These are phyloP conservation scores for Chenopodium album DNA, from an alignment of 148 eudicot genomes.

Conservation along the genomic window DNA sequence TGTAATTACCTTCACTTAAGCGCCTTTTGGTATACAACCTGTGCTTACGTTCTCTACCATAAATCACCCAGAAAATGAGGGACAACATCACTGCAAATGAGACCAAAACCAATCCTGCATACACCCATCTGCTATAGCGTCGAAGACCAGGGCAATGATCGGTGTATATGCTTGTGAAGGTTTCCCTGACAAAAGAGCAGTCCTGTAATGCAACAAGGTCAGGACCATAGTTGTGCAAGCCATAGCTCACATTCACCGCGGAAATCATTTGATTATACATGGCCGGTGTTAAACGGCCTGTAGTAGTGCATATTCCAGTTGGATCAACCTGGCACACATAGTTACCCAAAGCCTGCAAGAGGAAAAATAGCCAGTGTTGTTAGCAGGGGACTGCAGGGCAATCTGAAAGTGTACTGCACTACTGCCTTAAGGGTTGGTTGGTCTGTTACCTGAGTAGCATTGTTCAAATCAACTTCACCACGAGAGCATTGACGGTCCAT, in stretches of 20 bases:
- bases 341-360: slow-evolving; percentile 54
- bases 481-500: slow-evolving; percentile 52
- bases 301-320: slow-evolving; percentile 56
- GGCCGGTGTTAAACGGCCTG: slow-evolving; percentile 70
- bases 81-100: slow-evolving; percentile 72
- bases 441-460: slow-evolving; percentile 74
- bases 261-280: slow-evolving; percentile 62
- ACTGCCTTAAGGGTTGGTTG: background rate
- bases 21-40: slow-evolving; percentile 45
- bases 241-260: slow-evolving; percentile 63
- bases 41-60: slow-evolving; percentile 77
- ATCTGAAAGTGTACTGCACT: no score
- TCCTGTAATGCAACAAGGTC: slow-evolving; percentile 76
- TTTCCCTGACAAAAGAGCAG: slow-evolving; percentile 71
- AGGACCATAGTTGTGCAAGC: slow-evolving; percentile 57
- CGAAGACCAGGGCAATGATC: slow-evolving; percentile 68
- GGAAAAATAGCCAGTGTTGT: background rate
- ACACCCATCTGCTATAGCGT: slow-evolving; percentile 63
- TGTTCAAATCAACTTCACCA: slow-evolving; percentile 68
- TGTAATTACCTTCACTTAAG: slow-evolving; percentile 20
- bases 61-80: slow-evolving; percentile 76
- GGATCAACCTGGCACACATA: slow-evolving; percentile 68
- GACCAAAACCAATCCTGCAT: slow-evolving; percentile 67
- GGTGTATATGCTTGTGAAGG: slow-evolving; percentile 50
- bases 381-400: background rate